phyloP scores from a whole-genome alignment of 352 stramenopile species.

The Phytophthora agathidicida region DNA sequence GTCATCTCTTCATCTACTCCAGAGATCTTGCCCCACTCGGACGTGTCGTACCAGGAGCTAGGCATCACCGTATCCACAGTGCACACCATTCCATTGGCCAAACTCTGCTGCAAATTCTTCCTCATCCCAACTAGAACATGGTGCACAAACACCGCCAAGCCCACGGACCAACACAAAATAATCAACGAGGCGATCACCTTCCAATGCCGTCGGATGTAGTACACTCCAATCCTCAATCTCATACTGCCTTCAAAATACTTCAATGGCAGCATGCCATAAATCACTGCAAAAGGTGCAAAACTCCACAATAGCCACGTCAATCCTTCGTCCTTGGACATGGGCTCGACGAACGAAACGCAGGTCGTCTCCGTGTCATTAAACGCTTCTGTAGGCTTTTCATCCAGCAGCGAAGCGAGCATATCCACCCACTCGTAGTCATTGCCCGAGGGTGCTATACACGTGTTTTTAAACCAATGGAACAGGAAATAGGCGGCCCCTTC shows the following conservation, averaged over 20 bases:
- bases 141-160: conserved; percentile 66
- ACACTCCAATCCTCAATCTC: conserved; percentile 71
- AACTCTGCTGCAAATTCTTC: conserved; percentile 43
- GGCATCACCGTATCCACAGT: conserved; percentile 44
- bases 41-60: conserved; percentile 53
- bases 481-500: conserved; percentile 65
- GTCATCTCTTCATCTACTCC: conserved; percentile 49
- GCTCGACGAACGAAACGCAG: conserved; percentile 42
- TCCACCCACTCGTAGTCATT: conserved; percentile 39
- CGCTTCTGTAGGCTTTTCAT: conserved; percentile 4
- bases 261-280: conserved; percentile 68
- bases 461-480: conserved; percentile 47
- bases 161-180: conserved; percentile 69
- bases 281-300: conserved; percentile 63
- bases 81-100: conserved; percentile 50
- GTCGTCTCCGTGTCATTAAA: conserved; percentile 17
- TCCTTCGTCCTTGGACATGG: conserved; percentile 29
- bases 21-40: conserved; percentile 35
- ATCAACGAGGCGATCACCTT: conserved; percentile 75
- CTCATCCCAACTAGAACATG: conserved; percentile 57
- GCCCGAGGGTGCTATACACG: conserved; percentile 39
- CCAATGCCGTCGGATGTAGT: conserved; percentile 78
- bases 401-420: conserved; percentile 21
- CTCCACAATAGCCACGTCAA: conserved; percentile 57
- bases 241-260: conserved; percentile 76